A percentile compares a stretch with the other conserved stretches of the same genome.
These are phyloP conservation scores for Mucor piriformis DNA, from an alignment of 371 early-diverging fungal species.

Conservation along the genomic window DNA sequence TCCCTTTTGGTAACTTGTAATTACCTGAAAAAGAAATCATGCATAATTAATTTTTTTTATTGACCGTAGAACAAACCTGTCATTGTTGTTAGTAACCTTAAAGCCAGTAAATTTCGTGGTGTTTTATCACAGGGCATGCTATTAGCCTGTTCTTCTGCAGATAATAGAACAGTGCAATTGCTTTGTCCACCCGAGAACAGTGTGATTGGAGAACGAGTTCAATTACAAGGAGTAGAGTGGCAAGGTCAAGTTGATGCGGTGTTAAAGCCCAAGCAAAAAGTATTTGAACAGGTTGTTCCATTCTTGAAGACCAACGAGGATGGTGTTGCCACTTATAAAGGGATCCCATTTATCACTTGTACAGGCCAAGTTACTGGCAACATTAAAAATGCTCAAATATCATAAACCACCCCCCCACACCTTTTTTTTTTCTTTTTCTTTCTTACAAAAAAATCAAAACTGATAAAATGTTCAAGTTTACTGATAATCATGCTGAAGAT, in stretches of 20 bases:
- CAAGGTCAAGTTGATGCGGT: conserved; percentile 32
- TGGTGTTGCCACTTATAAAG: conserved; percentile 57
- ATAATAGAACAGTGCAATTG: conserved; percentile 40
- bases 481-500: too few relatives aligned
- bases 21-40: neutral
- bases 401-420: conserved; percentile 23
- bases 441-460: too few relatives aligned
- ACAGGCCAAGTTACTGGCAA: conserved; percentile 44
- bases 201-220: conserved; percentile 52
- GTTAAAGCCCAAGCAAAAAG: conserved; percentile 60
- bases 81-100: conserved; percentile 62
- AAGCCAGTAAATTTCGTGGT: conserved; percentile 64
- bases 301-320: conserved; percentile 42
- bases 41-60: neutral
- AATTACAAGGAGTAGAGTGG: conserved; percentile 30
- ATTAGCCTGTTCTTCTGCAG: conserved; percentile 48
- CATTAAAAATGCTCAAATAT: conserved; percentile 46
- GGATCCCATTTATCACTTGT: conserved; percentile 47
- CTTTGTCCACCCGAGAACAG: conserved; percentile 48
- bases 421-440: too few relatives aligned
- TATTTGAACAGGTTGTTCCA: conserved; percentile 51
- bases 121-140: conserved; percentile 66
- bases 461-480: too few relatives aligned
- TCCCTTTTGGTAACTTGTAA: conserved; percentile 36
- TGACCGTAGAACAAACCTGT: conserved; percentile 37